Base-by-base conservation (phyloP, 2,329 filamentous ascomycete species). In the Hansfordia pulvinata region DNA sequence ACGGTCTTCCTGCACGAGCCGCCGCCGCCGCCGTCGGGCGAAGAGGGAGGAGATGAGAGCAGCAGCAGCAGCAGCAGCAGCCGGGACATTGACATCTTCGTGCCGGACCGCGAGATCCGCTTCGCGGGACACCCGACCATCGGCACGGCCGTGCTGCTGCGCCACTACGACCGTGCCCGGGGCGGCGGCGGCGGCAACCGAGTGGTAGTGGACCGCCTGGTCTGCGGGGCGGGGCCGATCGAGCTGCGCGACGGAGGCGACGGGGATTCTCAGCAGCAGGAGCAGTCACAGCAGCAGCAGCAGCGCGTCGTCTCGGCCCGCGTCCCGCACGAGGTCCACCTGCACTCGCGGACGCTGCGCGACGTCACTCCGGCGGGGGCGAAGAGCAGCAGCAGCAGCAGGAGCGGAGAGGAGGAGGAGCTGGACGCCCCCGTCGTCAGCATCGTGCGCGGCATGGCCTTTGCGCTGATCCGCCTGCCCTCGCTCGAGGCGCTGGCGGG, bases 361-460 rank as follows among this genome's bases (percentile, higher is more conserved):
- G 37, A 51, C 17, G 34, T 56, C 4, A 12, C 46, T 20, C 42
- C 30, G 16, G 27, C 20, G 27, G 46, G 18, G 20, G 10, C 8
- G 10, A 14, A n/a, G 20, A 13, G 17, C 11, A n/a, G 8, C 24
- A 20, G 22, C 20, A 22, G 16, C 25, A 3, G 14, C n/a, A 20
- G 20, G 29, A 29, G 18, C 17, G 30, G 17, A 38, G 41, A 8
- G 8, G 21, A 12, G 21, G 40, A 39, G 3, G 45, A 47, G 37
- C 38, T 47, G 7, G 21, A 38, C 8, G 57, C 62, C 7, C 62
- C 65, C 10, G 41, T 69, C 11, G 61, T 73, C 30, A 74, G 67
- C 35, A 69, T 85, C 23, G 78, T 84, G 19, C 70, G 69, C 23
- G 81, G 80, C 25, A 78, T 86, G 74, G 69, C 69, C 1, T 85